These are phyloP conservation scores for Hypoxylon sp. DNA, from an alignment of 2,329 filamentous ascomycete genomes.

Conservation along the genomic window DNA sequence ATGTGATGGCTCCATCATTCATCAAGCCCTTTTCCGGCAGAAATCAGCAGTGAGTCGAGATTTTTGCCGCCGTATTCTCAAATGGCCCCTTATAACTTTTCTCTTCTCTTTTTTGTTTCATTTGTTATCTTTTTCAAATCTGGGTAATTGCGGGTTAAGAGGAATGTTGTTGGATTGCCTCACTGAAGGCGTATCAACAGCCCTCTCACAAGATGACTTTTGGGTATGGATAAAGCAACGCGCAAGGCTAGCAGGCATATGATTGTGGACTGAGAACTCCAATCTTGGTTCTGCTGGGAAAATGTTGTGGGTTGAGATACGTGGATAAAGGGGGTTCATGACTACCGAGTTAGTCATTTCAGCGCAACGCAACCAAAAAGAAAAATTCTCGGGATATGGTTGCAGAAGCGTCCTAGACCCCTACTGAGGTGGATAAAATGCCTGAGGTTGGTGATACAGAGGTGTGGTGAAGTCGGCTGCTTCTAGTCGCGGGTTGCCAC, in stretches of 20 bases:
- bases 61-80: conserved; percentile 15
- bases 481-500: conserved; percentile 80
- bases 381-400: conserved; percentile 1
- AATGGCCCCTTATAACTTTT: conserved; percentile 5
- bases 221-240: conserved; percentile 21
- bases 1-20: not conserved
- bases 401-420: conserved; percentile 6
- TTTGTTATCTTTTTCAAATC: conserved; percentile 6
- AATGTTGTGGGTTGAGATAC: not conserved
- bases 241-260: conserved; percentile 22
- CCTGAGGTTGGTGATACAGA: conserved; percentile 54
- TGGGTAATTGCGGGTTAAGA: not conserved
- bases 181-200: conserved; percentile 9
- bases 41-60: conserved; percentile 22
- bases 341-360: not conserved
- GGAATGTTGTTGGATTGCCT: not conserved
- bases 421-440: conserved; percentile 54
- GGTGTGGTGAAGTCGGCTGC: conserved; percentile 69
- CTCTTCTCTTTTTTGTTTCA: conserved; percentile 3
- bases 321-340: not conserved
- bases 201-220: conserved; percentile 5
- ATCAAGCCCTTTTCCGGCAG: conserved; percentile 5
- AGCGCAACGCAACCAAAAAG: not conserved
- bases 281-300: conserved; percentile 16
- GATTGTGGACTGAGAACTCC: not conserved